A percentile compares a stretch with the other conserved stretches of the same genome.
phyloP scores from a whole-genome alignment of 108 stramenopile species.

The Mediolabrus comicus region DNA sequence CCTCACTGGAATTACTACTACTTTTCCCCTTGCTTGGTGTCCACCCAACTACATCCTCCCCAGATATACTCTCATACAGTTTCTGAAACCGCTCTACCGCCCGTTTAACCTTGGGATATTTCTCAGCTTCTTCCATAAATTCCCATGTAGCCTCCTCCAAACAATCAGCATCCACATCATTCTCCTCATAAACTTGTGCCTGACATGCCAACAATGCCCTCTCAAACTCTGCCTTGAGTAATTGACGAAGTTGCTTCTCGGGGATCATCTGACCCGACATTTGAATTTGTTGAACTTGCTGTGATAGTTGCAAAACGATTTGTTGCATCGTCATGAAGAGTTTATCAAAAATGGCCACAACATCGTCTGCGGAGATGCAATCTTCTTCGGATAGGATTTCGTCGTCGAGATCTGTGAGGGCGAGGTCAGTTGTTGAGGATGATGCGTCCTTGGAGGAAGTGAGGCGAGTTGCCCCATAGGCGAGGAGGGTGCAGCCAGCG shows the following conservation, averaged over 20 bases:
- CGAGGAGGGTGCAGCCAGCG: conserved; percentile 38
- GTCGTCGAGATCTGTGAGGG: conserved; percentile 61
- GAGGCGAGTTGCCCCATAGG: conserved; percentile 38
- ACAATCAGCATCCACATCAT: conserved; percentile 87
- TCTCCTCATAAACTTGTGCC: conserved; percentile 65
- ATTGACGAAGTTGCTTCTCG: conserved; percentile 66
- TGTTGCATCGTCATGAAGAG: conserved; percentile 86
- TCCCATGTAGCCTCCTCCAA: conserved; percentile 90
- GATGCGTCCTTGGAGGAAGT: not conserved
- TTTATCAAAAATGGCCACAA: conserved; percentile 76
- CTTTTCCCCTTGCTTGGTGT: conserved; percentile 48
- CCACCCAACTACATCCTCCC: conserved; percentile 70
- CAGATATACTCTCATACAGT: conserved; percentile 82
- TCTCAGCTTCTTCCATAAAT: conserved; percentile 61
- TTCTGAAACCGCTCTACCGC: conserved; percentile 86
- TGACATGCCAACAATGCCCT: conserved; percentile 67
- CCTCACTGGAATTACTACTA: not conserved
- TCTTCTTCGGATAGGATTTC: conserved; percentile 52
- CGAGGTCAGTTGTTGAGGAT: conserved; percentile 4
- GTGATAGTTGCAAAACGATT: conserved; percentile 75
- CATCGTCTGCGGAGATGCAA: conserved; percentile 73
- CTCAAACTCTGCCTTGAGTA: conserved; percentile 78
- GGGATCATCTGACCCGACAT: conserved; percentile 85
- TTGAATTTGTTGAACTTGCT: conserved; percentile 85
- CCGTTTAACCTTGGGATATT: conserved; percentile 70